Percentiles rank a stretch among this genome's conserved stretches.
phyloP scores from a whole-genome alignment of 2,329 filamentous ascomycete species.

The Cordyceps militaris region DNA sequence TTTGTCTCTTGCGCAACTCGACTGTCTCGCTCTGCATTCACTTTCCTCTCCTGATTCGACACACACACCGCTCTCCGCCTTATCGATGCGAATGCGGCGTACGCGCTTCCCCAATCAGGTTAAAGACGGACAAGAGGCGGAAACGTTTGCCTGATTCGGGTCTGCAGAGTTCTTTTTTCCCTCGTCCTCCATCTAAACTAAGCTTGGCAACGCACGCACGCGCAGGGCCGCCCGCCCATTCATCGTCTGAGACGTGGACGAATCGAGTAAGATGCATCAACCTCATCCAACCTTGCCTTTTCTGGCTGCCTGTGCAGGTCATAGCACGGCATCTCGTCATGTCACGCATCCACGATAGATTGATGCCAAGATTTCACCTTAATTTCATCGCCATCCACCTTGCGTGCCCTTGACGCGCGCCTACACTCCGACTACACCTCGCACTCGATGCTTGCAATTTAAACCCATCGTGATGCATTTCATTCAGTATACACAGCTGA shows the following conservation, averaged over 20 bases:
- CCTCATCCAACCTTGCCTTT: slow-evolving; percentile 10
- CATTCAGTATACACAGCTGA: slow-evolving; percentile 11
- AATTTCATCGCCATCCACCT: neutral
- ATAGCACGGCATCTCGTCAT: neutral
- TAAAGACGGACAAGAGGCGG: slow-evolving; percentile 16
- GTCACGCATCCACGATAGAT: neutral
- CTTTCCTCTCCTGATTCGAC: too few relatives aligned
- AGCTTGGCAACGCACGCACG: slow-evolving; percentile 12
- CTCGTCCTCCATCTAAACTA: slow-evolving; percentile 5
- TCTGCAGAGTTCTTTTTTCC: neutral
- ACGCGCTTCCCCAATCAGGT: slow-evolving; percentile 13
- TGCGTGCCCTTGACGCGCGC: neutral
- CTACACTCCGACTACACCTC: neutral
- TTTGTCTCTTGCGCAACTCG: too few relatives aligned
- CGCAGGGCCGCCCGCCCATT: slow-evolving; percentile 11
- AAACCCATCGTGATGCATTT: slow-evolving; percentile 7
- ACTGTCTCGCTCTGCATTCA: neutral
- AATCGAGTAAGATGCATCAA: slow-evolving; percentile 13
- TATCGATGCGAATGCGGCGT: neutral
- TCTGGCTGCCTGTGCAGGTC: slow-evolving; percentile 4
- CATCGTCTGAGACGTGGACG: slow-evolving; percentile 11
- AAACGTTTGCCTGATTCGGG: slow-evolving; percentile 6
- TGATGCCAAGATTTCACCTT: slow-evolving; percentile 1
- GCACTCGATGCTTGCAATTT: neutral
- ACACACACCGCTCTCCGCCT: neutral